Evolutionary conservation across 2,329 filamentous ascomycete species (phyloP), one percentile per base, ranked within the genome.

Genomic region (Cladophialophora chaetospira): DNA sequence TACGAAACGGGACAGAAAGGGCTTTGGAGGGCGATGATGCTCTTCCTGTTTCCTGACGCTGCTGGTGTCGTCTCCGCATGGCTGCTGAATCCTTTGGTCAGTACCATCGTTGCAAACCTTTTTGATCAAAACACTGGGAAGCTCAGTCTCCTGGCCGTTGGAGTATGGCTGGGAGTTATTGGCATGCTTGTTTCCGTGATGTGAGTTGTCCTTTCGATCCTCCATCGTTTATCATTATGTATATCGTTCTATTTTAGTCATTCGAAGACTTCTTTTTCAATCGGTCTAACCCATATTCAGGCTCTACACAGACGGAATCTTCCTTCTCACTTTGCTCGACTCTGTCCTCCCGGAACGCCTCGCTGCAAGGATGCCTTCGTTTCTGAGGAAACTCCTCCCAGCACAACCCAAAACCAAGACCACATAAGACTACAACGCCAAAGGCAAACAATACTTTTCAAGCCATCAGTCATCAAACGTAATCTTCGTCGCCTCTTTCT

Each of bases 401-500:
- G 23, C 8, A 21, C 36, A 40, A 40, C 8, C 36, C 17, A 23
- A 43, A 40, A 26, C 26, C 42, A 44, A 33, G 40, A 46, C 19
- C 33, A 25, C 26, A 53, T 44, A 35, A 33, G 5, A 33, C 9
- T n/a, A 13, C 21, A 11, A 10, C 11, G 23, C 4, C 6, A n/a
- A 51, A 31, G 21, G 29, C n/a, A 28, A 4, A 9, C 13, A 21
- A 15, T 40, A 40, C 23, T 50, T 31, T 51, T 11, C 23, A 17
- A 23, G 23, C 25, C 23, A 5, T 69, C 61, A 76, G 62, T 77
- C 73, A 69, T 96, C 91, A 77, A 97, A 97, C 44, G 85, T 92
- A 71, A 97, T 96, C 80, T 96, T 97, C 55, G 88, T 94, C 25
- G 89, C 87, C 73, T 89, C 87, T 75, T 93, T 88, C 35, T 51